Conservation (phyloP, 306 rosid species). For the Prunus fruticosa region DNA sequence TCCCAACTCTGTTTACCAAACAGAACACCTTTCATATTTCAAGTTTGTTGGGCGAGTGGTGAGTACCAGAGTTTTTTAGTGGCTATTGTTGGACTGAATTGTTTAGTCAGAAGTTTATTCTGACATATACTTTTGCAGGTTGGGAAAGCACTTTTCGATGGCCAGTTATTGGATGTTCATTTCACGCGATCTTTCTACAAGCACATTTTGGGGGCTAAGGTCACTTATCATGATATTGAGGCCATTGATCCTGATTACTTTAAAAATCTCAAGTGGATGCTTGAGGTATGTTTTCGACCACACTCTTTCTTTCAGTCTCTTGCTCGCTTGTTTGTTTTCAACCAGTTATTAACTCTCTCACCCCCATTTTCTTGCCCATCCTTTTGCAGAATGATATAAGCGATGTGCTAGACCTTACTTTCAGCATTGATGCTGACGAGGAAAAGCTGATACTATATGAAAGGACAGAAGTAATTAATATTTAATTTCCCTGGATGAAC, state of each 20-base stretch:
- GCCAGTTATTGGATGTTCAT: conserved; percentile 95
- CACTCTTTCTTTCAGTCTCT: background rate
- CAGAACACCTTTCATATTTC: conserved; percentile 96
- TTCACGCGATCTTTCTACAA: conserved; percentile 96
- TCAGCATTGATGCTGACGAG: conserved; percentile 98
- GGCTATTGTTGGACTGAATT: conserved; percentile 15
- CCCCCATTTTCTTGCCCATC: background rate
- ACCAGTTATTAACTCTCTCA: background rate
- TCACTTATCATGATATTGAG: conserved; percentile 96
- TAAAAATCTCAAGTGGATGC: conserved; percentile 92
- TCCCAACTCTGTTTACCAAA: conserved; percentile 95
- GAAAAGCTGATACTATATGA: conserved; percentile 89
- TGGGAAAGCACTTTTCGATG: conserved; percentile 93
- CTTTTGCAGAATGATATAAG: conserved; percentile 73
- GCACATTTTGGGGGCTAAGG: conserved; percentile 85
- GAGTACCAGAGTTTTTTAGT: conserved; percentile 34
- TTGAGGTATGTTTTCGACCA: conserved; percentile 54
- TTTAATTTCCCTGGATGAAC: background rate
- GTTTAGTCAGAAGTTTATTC: conserved; percentile 22
- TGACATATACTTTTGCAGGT: conserved; percentile 50
- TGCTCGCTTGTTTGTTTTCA: background rate
- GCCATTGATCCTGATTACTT: conserved; percentile 95
- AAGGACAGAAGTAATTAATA: conserved; percentile 66
- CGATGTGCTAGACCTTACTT: conserved; percentile 84
- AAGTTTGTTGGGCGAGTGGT: conserved; percentile 99